Evolutionary conservation across 805 yeast genomes (phyloP).

Genomic region (Metschnikowia picachoensis): DNA sequence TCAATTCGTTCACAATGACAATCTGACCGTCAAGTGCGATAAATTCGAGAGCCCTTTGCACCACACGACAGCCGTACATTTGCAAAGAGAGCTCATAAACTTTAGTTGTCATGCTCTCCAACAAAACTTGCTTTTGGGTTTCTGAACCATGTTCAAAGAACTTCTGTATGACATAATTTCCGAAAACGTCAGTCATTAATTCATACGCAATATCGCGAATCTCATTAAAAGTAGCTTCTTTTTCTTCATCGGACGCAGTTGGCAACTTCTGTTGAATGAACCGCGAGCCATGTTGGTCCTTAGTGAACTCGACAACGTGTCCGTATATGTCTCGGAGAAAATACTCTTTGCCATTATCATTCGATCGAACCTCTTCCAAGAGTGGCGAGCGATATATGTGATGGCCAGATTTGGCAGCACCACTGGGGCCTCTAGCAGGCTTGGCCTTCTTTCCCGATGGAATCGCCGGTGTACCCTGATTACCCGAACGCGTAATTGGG

Average conservation of each 20-base stretch:
- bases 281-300: conserved; percentile 96
- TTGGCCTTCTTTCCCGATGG: conserved; percentile 14
- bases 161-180: conserved; percentile 95
- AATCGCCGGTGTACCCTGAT: conserved; percentile 2
- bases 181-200: conserved; percentile 94
- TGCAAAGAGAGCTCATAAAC: conserved; percentile 77
- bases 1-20: conserved; percentile 65
- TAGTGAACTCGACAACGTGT: conserved; percentile 84
- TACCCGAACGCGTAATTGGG: background rate
- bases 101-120: conserved; percentile 69
- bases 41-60: conserved; percentile 86
- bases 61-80: conserved; percentile 98
- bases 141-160: conserved; percentile 78
- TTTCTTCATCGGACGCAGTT: conserved; percentile 59
- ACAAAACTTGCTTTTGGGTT: conserved; percentile 64
- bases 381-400: conserved; percentile 73
- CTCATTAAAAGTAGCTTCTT: conserved; percentile 79
- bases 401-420: conserved; percentile 24
- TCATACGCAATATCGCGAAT: conserved; percentile 70
- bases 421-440: conserved; percentile 12
- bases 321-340: conserved; percentile 74
- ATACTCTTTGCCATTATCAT: conserved; percentile 54
- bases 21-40: conserved; percentile 62
- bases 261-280: conserved; percentile 89
- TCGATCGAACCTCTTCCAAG: conserved; percentile 78